Evolutionary conservation across 108 stramenopile species (phyloP), one percentile per base, ranked within the genome.

Genomic region (Pseudonitzschia multiseries): DNA sequence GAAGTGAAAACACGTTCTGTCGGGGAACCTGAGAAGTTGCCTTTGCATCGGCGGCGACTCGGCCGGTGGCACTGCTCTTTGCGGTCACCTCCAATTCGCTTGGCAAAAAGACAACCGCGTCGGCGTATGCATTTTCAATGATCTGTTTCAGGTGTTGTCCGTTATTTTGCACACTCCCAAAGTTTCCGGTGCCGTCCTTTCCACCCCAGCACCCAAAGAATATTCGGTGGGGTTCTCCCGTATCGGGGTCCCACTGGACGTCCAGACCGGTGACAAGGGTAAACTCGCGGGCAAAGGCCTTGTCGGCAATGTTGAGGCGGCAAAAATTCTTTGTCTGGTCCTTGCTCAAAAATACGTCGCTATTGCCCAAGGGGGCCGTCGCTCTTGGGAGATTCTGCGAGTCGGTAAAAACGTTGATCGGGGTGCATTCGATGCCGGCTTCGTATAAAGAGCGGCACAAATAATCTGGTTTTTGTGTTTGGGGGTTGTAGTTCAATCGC

Each of bases 151-250:
- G 40, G 17, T 42, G 59, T 12, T 40, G n/a, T 9, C 72, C 72
- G 50, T 75, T 22, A 1, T 42, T 21, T 20, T 65, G 20, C 22
- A 43, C 74, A 41, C 65, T 46, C 2, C 60, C 66, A 33, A 75
- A 75, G 53, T 75, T 75, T 8, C 74, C 74, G 20, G 21, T 56
- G 13, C 74, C 74, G 22, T 44, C 64, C 10, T 44, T 44, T 57
- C 56, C 56, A 29, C 74, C 74, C 50, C 42, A 57, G 56, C 74
- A 67, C 8, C 74, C 74, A 68, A 73, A 73, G 50, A 73, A 65
- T 2, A 73, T 48, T 20, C 48, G 61, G 6, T 63, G 44, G 24
- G 72, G 72, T 26, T 43, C 26, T 41, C 71, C 71, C 15, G 17
- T 26, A 15, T 18, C 33, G n/a, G 62, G 41, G 27, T 73, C 51